Evolutionary conservation across 257 asterid species (phyloP).

Genomic region (Solanum appendiculatum): DNA sequence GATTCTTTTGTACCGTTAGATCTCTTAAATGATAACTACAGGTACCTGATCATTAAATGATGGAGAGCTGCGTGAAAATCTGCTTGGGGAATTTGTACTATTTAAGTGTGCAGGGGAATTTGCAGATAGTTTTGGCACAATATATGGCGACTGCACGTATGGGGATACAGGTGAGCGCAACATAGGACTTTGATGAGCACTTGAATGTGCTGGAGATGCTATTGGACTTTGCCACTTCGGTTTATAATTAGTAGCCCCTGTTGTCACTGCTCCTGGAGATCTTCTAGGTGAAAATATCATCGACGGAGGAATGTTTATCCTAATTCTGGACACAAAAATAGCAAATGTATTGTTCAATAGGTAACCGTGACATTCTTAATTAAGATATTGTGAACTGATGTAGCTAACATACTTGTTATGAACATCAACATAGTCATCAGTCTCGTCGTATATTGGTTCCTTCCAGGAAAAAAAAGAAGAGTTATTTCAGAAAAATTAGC

Average conservation of each 20-base stretch:
- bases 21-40: background rate
- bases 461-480: background rate
- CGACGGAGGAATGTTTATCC: conserved; percentile 33
- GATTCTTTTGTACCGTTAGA: background rate
- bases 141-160: conserved; percentile 14
- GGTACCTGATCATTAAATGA: conserved; percentile 22
- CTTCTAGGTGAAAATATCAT: conserved; percentile 22
- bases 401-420: conserved; percentile 33
- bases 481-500: background rate
- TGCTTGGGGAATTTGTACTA: conserved; percentile 8
- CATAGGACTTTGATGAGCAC: conserved; percentile 19
- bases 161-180: conserved; percentile 33
- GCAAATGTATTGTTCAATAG: background rate
- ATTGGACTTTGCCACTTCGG: conserved; percentile 15
- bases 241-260: background rate
- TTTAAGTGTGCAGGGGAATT: conserved; percentile 13
- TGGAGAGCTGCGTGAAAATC: conserved; percentile 14
- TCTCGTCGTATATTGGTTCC: conserved; percentile 63
- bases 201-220: conserved; percentile 19
- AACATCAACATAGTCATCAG: conserved; percentile 50
- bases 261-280: conserved; percentile 24
- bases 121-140: conserved; percentile 5
- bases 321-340: conserved; percentile 23
- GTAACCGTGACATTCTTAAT: background rate
- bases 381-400: background rate